Percentiles rank a stretch among this genome's conserved stretches.
Conservation (phyloP, 768 basidiomycete genomes). For the Lentinula lateritia region DNA sequence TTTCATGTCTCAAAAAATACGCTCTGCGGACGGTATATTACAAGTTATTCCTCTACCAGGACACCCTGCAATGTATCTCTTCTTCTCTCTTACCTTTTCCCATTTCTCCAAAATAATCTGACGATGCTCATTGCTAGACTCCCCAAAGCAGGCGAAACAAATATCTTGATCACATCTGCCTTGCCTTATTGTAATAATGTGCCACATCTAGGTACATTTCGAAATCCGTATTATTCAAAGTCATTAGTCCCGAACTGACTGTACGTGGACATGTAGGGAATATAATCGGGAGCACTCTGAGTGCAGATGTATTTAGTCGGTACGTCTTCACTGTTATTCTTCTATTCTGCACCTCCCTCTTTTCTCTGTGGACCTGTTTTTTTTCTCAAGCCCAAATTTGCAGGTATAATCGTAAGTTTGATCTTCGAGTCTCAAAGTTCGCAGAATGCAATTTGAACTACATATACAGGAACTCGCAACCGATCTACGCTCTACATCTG, state of each 20-base stretch:
- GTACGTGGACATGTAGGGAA: slow-evolving; percentile 45
- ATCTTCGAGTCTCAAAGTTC: neutral
- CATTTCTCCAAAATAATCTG: neutral
- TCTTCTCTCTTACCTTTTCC: slow-evolving; percentile 9
- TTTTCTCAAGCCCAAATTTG: neutral
- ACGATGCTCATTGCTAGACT: slow-evolving; percentile 24
- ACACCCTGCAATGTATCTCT: slow-evolving; percentile 36
- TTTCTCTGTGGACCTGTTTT: too few relatives aligned
- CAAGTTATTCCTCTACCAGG: slow-evolving; percentile 50
- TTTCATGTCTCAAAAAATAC: slow-evolving; percentile 50
- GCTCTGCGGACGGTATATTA: slow-evolving; percentile 43
- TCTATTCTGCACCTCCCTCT: too few relatives aligned
- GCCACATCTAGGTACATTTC: slow-evolving; percentile 77
- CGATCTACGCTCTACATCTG: slow-evolving; percentile 90
- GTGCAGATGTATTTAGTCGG: slow-evolving; percentile 95
- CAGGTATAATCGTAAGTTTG: slow-evolving; percentile 57
- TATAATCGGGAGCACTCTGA: slow-evolving; percentile 92
- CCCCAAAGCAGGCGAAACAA: slow-evolving; percentile 82
- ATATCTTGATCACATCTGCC: slow-evolving; percentile 91
- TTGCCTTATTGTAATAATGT: slow-evolving; percentile 97
- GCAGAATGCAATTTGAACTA: too few relatives aligned
- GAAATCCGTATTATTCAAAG: neutral
- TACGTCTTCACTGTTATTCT: slow-evolving; percentile 33
- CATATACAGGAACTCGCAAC: slow-evolving; percentile 61
- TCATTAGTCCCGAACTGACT: slow-evolving; percentile 2